These are phyloP conservation scores for Lathyrus aphaca DNA, from an alignment of 306 rosid species.

Conservation along the genomic window DNA sequence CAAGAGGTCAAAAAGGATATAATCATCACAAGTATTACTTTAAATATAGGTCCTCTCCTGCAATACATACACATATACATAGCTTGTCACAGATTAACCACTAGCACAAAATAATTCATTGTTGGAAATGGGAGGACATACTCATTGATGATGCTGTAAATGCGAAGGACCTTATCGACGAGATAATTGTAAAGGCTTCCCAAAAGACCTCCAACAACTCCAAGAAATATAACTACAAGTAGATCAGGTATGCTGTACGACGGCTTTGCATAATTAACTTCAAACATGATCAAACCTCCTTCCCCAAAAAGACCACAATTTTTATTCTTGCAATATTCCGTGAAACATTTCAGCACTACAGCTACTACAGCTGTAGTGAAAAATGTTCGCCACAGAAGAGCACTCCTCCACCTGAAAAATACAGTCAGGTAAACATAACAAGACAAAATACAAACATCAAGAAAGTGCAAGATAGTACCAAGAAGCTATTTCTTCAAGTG, in stretches of 20 bases:
- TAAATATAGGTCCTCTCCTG: slow-evolving; percentile 66
- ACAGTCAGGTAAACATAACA: background rate
- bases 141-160: slow-evolving; percentile 49
- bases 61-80: slow-evolving; percentile 18
- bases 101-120: background rate
- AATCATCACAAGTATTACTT: slow-evolving; percentile 54
- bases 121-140: background rate
- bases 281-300: slow-evolving; percentile 76
- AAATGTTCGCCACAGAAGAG: slow-evolving; percentile 87
- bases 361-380: slow-evolving; percentile 86
- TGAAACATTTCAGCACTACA: slow-evolving; percentile 65
- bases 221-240: slow-evolving; percentile 62
- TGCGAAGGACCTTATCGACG: slow-evolving; percentile 79
- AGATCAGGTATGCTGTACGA: slow-evolving; percentile 54
- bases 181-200: slow-evolving; percentile 82
- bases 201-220: slow-evolving; percentile 67
- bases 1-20: slow-evolving; percentile 71
- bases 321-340: slow-evolving; percentile 57
- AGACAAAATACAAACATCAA: background rate
- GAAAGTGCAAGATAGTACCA: slow-evolving; percentile 37
- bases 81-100: background rate
- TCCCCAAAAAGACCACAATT: slow-evolving; percentile 78
- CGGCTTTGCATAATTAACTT: slow-evolving; percentile 58
- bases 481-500: slow-evolving; percentile 90
- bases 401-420: slow-evolving; percentile 74